These are phyloP conservation scores for Mycena latifolia DNA, from an alignment of 768 basidiomycete species.

Conservation along the genomic window DNA sequence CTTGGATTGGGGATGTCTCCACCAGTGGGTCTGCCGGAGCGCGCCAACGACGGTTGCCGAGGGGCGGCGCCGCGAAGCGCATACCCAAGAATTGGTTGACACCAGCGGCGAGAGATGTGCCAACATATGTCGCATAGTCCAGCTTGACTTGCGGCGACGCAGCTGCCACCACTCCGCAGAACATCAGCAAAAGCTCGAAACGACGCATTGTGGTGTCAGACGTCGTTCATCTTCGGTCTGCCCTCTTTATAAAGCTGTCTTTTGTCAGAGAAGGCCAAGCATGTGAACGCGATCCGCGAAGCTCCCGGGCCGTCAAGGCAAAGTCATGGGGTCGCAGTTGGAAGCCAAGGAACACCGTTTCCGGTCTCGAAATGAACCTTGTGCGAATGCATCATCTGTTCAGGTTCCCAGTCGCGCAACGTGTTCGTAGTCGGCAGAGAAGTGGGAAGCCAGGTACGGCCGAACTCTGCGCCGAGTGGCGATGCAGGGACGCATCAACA, in stretches of 20 bases:
- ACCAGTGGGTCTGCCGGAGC: constrained; percentile 22
- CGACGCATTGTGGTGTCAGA: constrained; percentile 17
- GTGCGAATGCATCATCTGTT: constrained; percentile 10
- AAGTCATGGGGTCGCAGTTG: constrained; percentile 18
- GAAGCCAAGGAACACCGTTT: constrained; percentile 16
- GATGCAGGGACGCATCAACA: too few species aligned
- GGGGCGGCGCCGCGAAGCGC: constrained; percentile 27
- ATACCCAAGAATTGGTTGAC: constrained; percentile 26
- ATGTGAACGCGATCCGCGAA: too few species aligned
- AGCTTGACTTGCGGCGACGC: constrained; percentile 23
- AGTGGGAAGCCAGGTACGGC: too few species aligned
- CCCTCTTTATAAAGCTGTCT: constrained; percentile 17
- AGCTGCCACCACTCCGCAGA: constrained; percentile 12
- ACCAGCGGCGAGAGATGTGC: constrained; percentile 20
- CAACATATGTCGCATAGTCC: constrained; percentile 27
- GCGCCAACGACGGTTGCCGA: constrained; percentile 24
- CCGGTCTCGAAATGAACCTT: constrained; percentile 17
- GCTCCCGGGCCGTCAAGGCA: constrained; percentile 4
- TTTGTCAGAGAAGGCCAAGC: background rate
- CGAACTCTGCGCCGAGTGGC: too few species aligned
- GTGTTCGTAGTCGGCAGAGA: too few species aligned
- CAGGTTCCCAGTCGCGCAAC: constrained; percentile 17
- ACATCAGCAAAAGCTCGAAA: constrained; percentile 12
- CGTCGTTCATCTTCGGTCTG: constrained; percentile 14
- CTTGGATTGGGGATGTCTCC: constrained; percentile 21